Base-by-base conservation (phyloP, 345 rosid species). In the Erodium maritimum region DNA sequence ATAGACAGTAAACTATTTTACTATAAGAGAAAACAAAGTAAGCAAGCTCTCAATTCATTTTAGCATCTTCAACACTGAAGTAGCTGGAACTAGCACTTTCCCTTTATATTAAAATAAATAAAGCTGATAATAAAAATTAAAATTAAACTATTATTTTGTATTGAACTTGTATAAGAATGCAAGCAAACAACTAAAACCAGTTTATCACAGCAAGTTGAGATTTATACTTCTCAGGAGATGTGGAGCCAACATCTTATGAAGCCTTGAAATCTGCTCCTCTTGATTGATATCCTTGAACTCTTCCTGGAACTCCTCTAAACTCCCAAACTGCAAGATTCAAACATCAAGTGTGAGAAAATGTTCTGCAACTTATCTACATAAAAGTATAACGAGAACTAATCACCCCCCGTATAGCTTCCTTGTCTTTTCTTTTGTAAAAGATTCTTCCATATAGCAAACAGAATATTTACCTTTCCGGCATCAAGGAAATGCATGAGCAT, bases 401-500 rank as follows among this genome's bases (percentile, higher is more conserved):
- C 8, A 29, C 8, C 34, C 34, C 8, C 34, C 34, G 8, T 29
- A 8, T 3, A 29, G 34, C 34, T 29, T 29, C 34, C 34, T 29
- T 8, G 8, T 29, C 34, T 29, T 29, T 29, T 29, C 34, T 29
- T 29, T 29, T 29, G 34, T 29, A 3, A 42, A 42, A 42, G 12
- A 42, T 5, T 29, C 37, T 29, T 29, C 37, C 37, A 29, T 29
- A 29, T 5, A 29, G 37, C 37, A 42, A 16, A 42, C 48, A 42
- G 17, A 3, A 42, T 42, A 3, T 42, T 42, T 42, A 42, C 97
- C 95, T 94, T 94, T 70, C 97, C 99, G 56, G 90, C 96, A 77
- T 94, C 99, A 70, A 94, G 99, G 78, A 94, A 94, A 76, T 94
- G 99, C 99, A 94, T 94, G 58, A 94, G 97, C 97, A 94, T 94